These are phyloP conservation scores for slime mould (Dictyostelium discoideum) DNA, from an alignment of 78 protist species.

Conservation along the genomic window dicty_2.7 NC_007088.5:2144001-2144500, in stretches of 20 bases:
- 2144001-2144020: too few relatives aligned
- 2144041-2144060: too few relatives aligned
- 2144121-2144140: background rate
- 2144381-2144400: constrained; percentile 9
- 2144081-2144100: background rate
- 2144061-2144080: background rate
- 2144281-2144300: constrained; percentile 35
- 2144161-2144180: constrained; percentile 8
- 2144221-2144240: constrained; percentile 56
- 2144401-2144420: constrained; percentile 83
- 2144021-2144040: too few relatives aligned
- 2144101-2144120: background rate
- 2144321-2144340: constrained; percentile 37
- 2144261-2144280: constrained; percentile 17
- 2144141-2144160: background rate
- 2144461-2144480: constrained; percentile 68
- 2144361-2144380: background rate
- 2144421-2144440: constrained; percentile 83
- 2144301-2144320: constrained; percentile 75
- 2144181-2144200: constrained; percentile 43
- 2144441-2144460: constrained; percentile 64
- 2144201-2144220: constrained; percentile 67
- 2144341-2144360: too few relatives aligned
- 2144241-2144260: constrained; percentile 30
- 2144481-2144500: constrained; percentile 71